Percentiles rank a stretch among this genome's conserved stretches.
These are phyloP conservation scores for Alloteropsis angusta DNA, from an alignment of 202 grass and related monocot genomes.

Conservation along the genomic window DNA sequence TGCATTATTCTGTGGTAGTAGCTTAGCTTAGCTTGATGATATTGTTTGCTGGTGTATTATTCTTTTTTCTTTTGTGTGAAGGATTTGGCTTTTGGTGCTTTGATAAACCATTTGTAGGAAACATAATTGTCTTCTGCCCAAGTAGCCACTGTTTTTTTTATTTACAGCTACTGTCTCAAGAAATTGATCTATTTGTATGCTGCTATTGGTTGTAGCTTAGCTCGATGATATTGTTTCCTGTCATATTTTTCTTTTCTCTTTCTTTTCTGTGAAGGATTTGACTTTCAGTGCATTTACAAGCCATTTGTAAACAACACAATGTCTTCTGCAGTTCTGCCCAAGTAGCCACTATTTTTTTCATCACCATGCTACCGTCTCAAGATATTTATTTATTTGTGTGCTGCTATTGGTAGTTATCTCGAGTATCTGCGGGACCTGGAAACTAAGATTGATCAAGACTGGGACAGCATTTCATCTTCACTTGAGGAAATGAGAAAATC, in stretches of 20 bases:
- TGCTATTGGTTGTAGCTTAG: neutral
- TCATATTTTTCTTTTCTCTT: no score
- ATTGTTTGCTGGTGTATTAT: neutral
- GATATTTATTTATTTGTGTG: conserved; percentile 12
- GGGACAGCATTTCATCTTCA: conserved; percentile 83
- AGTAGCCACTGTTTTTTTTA: neutral
- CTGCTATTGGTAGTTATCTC: conserved; percentile 60
- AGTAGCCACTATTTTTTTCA: neutral
- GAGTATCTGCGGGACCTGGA: conserved; percentile 89
- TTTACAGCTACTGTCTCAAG: neutral
- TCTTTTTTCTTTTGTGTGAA: neutral
- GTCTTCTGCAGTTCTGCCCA: no score
- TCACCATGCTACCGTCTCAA: neutral
- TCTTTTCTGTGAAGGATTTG: no score
- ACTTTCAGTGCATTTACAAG: no score
- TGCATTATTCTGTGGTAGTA: neutral
- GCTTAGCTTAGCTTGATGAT: neutral
- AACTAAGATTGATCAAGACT: conserved; percentile 86
- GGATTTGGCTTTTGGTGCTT: neutral
- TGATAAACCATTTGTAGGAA: neutral
- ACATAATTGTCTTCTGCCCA: neutral
- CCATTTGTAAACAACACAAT: no score
- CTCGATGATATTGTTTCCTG: no score
- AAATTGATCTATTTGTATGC: conserved; percentile 14
- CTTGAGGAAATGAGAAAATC: conserved; percentile 83